phyloP scores from a whole-genome alignment of 805 yeast species.

The Spathaspora gorwiae region DNA sequence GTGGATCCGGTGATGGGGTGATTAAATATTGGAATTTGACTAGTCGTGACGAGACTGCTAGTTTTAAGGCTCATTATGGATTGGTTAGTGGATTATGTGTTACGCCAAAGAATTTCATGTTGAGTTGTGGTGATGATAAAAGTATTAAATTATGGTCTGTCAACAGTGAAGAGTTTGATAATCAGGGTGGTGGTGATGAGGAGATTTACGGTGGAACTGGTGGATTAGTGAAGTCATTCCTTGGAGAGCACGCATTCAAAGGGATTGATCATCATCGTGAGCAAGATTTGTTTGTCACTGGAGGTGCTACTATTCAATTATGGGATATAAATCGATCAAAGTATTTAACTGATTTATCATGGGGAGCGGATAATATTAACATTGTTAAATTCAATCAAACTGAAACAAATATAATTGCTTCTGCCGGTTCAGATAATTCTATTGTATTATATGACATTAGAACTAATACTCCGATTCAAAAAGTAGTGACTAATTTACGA shows the following conservation, averaged over 20 bases:
- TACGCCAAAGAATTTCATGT: constrained; percentile 53
- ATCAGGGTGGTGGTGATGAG: constrained; percentile 25
- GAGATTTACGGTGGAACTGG: constrained; percentile 19
- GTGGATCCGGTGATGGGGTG: constrained; percentile 94
- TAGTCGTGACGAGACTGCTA: constrained; percentile 65
- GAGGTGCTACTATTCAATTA: constrained; percentile 83
- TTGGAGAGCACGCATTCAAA: constrained; percentile 80
- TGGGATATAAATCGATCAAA: constrained; percentile 67
- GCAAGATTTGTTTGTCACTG: constrained; percentile 78
- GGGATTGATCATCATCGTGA: constrained; percentile 82
- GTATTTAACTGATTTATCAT: constrained; percentile 71
- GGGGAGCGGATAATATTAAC: constrained; percentile 94
- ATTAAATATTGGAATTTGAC: constrained; percentile 92
- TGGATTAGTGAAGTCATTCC: constrained; percentile 72
- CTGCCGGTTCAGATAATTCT: constrained; percentile 82
- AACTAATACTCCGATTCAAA: constrained; percentile 88
- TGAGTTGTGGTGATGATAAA: constrained; percentile 90
- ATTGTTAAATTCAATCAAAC: constrained; percentile 84
- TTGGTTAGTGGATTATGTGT: constrained; percentile 79
- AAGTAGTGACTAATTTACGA: constrained; percentile 74
- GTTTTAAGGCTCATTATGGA: constrained; percentile 86
- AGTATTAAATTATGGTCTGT: constrained; percentile 87
- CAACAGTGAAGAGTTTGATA: constrained; percentile 47
- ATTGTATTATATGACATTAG: constrained; percentile 86
- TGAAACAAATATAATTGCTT: constrained; percentile 83